Evolutionary conservation across 1,284 basidiomycete genomes (phyloP), one percentile per base, ranked within the genome.

Genomic region (Caloboletus inedulis): DNA sequence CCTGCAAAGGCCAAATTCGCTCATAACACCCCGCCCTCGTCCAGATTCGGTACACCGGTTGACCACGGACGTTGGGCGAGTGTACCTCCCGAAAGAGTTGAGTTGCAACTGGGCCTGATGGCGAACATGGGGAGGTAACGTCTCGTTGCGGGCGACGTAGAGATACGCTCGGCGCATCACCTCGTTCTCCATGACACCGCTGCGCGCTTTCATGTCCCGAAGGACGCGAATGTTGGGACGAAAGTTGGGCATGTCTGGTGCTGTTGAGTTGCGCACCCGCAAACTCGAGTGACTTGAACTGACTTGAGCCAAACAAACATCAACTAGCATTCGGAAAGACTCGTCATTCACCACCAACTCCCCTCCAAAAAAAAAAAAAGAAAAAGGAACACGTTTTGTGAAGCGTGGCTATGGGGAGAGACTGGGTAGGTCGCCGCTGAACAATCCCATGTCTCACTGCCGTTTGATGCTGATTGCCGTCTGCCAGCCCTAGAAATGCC

Each of bases 71-170:
- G 84, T 85, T 19, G 91, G 89, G 34, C 90, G 83, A 9, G 91
- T 87, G 70, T 91, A 90, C 45, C 82, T 81, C 54, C 82, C 87
- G 64, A 97, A 92, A 19, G 85, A 83, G 72, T 95, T 96, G 51
- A 98, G 80, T 66, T 96, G 91, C 53, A 98, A 77, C 70, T 98
- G 95, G n/a, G 96, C 95, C 65, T 95, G 91, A 72, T 96, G 93
- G 54, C 96, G 89, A 49, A 97, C 82, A 65, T 91, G 86, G 5
- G 89, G 76, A 7, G 93, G 85, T 12, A 96, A 74, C 0, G 84
- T 82, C 65, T 91, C 85, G 73, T 97, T 96, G 59, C 94, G 82
- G 19, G 94, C 92, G 59, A 96, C 87, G 70, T 85, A 92, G 54
- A 96, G 84, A 71, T 94, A 94, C 0, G 94, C 93, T 50, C 91